Evolutionary conservation across 208 protist species (phyloP).

Genomic region (Tritrichomonas foetus): DNA sequence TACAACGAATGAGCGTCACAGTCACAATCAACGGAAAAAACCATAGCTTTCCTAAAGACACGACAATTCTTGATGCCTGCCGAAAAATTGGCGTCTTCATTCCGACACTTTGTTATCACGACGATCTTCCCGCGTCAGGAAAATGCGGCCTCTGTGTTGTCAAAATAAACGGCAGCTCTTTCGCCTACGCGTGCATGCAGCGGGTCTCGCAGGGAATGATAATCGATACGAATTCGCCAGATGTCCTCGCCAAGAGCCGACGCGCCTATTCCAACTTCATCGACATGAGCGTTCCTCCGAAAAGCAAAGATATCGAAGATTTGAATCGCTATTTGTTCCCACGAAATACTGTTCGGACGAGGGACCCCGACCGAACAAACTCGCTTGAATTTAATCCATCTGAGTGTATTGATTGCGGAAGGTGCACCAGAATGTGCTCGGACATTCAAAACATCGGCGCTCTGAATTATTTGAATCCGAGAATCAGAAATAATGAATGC

Average conservation of each 20-base stretch:
- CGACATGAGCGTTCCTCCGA: not conserved
- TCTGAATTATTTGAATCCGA: not conserved
- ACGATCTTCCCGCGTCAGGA: not conserved
- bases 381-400: not conserved
- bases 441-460: not conserved
- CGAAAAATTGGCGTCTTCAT: not conserved
- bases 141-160: not conserved
- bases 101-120: not conserved
- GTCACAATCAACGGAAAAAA: too few relatives aligned
- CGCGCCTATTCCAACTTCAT: too few relatives aligned
- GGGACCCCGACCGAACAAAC: conserved; percentile 24
- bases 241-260: too few relatives aligned
- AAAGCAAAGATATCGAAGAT: conserved; percentile 41
- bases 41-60: too few relatives aligned
- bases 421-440: not conserved
- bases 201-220: not conserved
- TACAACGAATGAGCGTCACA: too few relatives aligned
- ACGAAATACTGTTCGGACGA: conserved; percentile 47
- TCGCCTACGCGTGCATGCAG: not conserved
- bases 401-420: not conserved
- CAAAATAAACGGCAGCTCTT: not conserved
- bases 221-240: not conserved
- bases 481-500: conserved; percentile 49
- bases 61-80: not conserved
- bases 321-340: conserved; percentile 55